Evolutionary conservation across 441 rosid genomes (phyloP), one percentile per base, ranked within the genome.

Genomic region (Adansonia gregorii): DNA sequence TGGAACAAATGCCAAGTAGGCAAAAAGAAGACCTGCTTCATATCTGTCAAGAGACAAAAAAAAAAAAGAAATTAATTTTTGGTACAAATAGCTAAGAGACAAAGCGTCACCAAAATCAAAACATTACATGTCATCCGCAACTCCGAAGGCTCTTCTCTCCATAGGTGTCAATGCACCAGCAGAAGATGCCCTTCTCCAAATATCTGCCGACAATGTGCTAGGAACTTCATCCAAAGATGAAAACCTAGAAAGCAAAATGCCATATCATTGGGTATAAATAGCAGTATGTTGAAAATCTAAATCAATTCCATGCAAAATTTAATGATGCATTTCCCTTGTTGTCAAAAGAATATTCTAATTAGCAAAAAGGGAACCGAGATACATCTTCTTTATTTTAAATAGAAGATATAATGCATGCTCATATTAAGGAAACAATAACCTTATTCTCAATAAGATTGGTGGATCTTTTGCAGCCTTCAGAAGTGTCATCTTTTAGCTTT

Each of bases 21-120:
- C 97, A 75, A 95, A 82, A 82, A 95, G 97, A 81, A 93, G 93
- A 78, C 99, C 98, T 10, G 97, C 96, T 86, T 90, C 98, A 78
- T 95, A 95, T 82, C 98, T 95, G 82, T 45, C 66, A 19, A 75
- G 78, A 73, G 78, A 79, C 68, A 81, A 68, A 72, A 19, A 81
- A 68, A 72, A 19, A 64, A 74, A 66, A 76, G 72, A 79, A 80
- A 64, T 56, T 66, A 51, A 52, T 55, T 71, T 48, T 35, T 39
- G 54, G 63, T 11, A 68, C 46, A 59, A 72, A 20, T 54, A 65
- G 10, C 22, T 51, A 68, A 76, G 35, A 27, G 35, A 27, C 19
- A 46, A 59, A 75, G 72, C 1, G 54, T 58, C 54, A 45, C 58
- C 55, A 80, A 45, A 24, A 77, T 73, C 43, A 8, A n/a, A 76